Evolutionary conservation across 495 filamentous ascomycete genomes (phyloP), one percentile per base, ranked within the genome.

Genomic region (Amphirosellinia nigrospora): DNA sequence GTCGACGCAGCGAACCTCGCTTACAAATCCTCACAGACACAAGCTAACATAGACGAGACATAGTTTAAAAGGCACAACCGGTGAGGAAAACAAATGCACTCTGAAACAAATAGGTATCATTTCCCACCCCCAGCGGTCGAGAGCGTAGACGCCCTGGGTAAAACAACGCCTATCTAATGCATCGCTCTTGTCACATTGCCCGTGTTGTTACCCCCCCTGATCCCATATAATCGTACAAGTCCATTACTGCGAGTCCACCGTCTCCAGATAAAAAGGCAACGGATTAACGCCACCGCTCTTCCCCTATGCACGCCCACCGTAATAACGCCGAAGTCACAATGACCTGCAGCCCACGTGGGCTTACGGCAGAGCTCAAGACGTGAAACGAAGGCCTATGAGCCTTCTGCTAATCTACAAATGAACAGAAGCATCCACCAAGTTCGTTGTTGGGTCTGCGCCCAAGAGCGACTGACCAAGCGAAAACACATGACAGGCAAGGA

Each of bases 141-240:
- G 21, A 30, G 30, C 32, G 41, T 2, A 45, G 15, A 28, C 32
- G n/a, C 21, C 16, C 16, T 43, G 32, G 38, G 26, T 4, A 69
- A 53, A 52, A 39, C 71, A 77, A 77, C 75, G 73, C 75, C 75
- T 71, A 70, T 77, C 75, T 77, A 77, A 77, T 77, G 75, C 75
- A 77, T 64, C 69, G 53, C 45, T 63, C 39, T 62, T 28, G 36
- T 61, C 46, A 28, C 64, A 19, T 58, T 41, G 38, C 58, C 62
- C 66, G 10, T 62, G 15, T 55, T 56, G 46, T 53, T 55, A 9
- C 59, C 56, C 26, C 48, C 23, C 55, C 46, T n/a, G n/a, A n/a
- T 48, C 36, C 30, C 58, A 46, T 63, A 48, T 74, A 74, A 68
- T 75, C 46, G 64, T 75, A 77, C 75, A 77, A 70, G 19, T 16